Conservation (phyloP, 176 grass and related monocot species). For the Triticum timopheevii region DNA sequence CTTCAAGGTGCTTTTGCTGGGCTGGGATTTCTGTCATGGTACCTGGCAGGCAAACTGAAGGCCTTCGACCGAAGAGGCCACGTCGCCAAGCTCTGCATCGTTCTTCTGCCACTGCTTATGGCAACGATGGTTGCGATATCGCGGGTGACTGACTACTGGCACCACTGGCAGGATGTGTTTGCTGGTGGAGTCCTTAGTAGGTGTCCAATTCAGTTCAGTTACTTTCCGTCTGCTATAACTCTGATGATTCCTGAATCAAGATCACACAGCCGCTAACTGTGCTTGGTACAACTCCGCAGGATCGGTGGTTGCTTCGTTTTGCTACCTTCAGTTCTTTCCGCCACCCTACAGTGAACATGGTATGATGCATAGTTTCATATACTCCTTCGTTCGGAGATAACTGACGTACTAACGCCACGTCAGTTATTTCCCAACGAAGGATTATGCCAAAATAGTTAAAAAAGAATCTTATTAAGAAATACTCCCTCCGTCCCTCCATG, state of each 20-base stretch:
- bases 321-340: constrained; percentile 25
- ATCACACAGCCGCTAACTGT: background rate
- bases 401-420: no score
- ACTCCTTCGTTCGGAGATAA: no score
- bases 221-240: background rate
- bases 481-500: no score
- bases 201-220: background rate
- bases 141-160: constrained; percentile 44
- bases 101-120: constrained; percentile 30
- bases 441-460: background rate
- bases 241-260: background rate
- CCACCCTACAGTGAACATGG: background rate
- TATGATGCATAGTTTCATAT: background rate
- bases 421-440: no score
- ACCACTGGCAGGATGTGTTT: constrained; percentile 45
- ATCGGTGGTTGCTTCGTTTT: constrained; percentile 31
- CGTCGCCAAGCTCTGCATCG: constrained; percentile 42
- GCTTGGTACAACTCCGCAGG: background rate
- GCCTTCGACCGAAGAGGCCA: constrained; percentile 36
- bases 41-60: constrained; percentile 28
- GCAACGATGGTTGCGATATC: constrained; percentile 38
- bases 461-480: background rate
- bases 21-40: background rate
- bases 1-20: background rate
- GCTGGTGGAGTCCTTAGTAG: constrained; percentile 13